These are phyloP conservation scores for Cenococcum geophilum DNA, from an alignment of 495 filamentous ascomycete genomes.

Conservation along the genomic window DNA sequence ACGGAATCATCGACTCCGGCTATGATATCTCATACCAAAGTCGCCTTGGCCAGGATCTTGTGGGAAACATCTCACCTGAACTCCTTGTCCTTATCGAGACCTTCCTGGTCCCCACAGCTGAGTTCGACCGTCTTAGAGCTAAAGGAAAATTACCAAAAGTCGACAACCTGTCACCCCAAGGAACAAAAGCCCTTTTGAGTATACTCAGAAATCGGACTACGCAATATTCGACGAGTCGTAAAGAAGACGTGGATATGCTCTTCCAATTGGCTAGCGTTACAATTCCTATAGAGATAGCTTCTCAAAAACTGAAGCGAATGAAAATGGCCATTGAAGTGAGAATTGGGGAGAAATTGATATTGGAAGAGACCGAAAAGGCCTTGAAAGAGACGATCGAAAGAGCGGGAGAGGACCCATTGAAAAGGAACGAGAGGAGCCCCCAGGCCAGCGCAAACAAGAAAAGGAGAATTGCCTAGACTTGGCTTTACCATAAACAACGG, in stretches of 20 bases:
- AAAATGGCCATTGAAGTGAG: constrained; percentile 72
- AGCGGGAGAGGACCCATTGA: constrained; percentile 1
- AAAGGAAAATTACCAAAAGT: constrained; percentile 48
- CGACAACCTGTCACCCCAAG: constrained; percentile 42
- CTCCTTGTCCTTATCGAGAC: constrained; percentile 47
- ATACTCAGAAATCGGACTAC: constrained; percentile 36
- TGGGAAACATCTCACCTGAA: constrained; percentile 39
- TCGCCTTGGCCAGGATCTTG: constrained; percentile 33
- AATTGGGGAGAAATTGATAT: constrained; percentile 72
- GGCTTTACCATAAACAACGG: no score
- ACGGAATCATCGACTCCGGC: constrained; percentile 50
- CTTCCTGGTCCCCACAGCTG: constrained; percentile 37
- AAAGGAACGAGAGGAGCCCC: constrained; percentile 9
- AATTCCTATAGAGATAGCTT: neutral
- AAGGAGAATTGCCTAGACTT: constrained; percentile 2
- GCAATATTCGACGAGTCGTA: constrained; percentile 58
- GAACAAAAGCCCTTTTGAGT: constrained; percentile 34
- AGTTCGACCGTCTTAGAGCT: constrained; percentile 35
- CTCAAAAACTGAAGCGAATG: constrained; percentile 33
- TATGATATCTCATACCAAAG: constrained; percentile 46
- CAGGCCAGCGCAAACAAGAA: constrained; percentile 6
- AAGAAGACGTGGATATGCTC: constrained; percentile 49
- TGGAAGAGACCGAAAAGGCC: constrained; percentile 42
- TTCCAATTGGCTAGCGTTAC: no score
- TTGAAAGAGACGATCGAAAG: constrained; percentile 3